Conservation (phyloP, 345 rosid genomes). For the Salix koriyanagi region DNA sequence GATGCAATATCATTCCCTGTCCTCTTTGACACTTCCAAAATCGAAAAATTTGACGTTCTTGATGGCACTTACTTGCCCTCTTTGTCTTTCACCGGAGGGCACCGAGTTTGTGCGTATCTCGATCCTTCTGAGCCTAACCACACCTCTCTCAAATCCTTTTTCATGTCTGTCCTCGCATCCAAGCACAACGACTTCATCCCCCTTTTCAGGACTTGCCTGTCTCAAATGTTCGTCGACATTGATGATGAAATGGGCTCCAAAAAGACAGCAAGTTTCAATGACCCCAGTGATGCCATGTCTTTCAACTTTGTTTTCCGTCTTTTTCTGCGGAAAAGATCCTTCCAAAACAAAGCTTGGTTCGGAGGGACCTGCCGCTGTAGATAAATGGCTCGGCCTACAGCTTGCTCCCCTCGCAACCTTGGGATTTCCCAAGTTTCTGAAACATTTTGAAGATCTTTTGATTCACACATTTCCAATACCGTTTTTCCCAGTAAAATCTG, state of each 20-base stretch:
- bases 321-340: conserved; percentile 23
- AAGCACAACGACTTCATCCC: conserved; percentile 28
- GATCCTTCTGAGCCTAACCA: conserved; percentile 45
- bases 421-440: conserved; percentile 19
- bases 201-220: conserved; percentile 18
- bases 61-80: conserved; percentile 44
- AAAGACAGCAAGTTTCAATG: conserved; percentile 6
- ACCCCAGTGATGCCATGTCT: conserved; percentile 6
- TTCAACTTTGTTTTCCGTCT: conserved; percentile 21
- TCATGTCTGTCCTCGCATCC: conserved; percentile 21
- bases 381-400: conserved; percentile 19
- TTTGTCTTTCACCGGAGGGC: conserved; percentile 35
- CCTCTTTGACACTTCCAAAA: conserved; percentile 41
- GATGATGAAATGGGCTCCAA: conserved; percentile 24
- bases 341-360: conserved; percentile 20
- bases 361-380: conserved; percentile 14
- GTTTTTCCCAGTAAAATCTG: conserved; percentile 17
- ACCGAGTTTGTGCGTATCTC: conserved; percentile 36
- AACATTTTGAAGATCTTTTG: conserved; percentile 17
- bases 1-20: conserved; percentile 39
- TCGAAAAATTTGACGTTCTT: conserved; percentile 37
- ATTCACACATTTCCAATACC: conserved; percentile 36
- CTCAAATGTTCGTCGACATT: conserved; percentile 23
- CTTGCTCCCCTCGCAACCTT: conserved; percentile 26
- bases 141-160: conserved; percentile 24